phyloP scores from a whole-genome alignment of 2,329 filamentous ascomycete species.

The Amauroascus niger region DNA sequence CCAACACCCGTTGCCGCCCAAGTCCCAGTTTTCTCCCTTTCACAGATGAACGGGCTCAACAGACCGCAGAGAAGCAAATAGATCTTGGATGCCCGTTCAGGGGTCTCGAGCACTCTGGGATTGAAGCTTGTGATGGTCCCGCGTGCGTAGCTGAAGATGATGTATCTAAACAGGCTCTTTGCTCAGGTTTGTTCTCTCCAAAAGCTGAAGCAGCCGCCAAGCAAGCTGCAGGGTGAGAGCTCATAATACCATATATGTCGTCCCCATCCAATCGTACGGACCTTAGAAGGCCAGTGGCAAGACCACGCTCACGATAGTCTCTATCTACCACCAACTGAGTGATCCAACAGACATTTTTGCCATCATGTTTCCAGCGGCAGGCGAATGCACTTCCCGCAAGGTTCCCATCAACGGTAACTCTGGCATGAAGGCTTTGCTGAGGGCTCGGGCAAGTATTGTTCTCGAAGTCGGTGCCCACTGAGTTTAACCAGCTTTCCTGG shows the following conservation, averaged over 20 bases:
- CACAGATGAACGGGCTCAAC: too few species aligned
- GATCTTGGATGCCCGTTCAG: too few species aligned
- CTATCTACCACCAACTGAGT: conserved; percentile 35
- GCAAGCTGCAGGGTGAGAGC: conserved; percentile 16
- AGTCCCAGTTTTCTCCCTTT: too few species aligned
- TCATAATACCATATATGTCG: conserved; percentile 29
- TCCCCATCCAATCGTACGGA: conserved; percentile 23
- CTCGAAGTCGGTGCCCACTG: conserved; percentile 10
- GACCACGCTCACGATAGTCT: conserved; percentile 30
- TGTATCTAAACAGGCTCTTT: too few species aligned
- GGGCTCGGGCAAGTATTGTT: conserved; percentile 10
- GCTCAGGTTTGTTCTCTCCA: too few species aligned
- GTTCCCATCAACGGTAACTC: conserved; percentile 13
- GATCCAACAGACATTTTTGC: conserved; percentile 32
- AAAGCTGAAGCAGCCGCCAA: conserved; percentile 22
- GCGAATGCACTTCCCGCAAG: conserved; percentile 26
- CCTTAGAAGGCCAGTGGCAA: conserved; percentile 30
- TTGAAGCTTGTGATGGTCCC: too few species aligned
- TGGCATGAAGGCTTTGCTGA: conserved; percentile 8
- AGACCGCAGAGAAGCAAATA: too few species aligned
- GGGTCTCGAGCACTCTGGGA: too few species aligned
- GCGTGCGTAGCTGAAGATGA: too few species aligned
- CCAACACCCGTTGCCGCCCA: too few species aligned
- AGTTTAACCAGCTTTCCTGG: conserved; percentile 14
- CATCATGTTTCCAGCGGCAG: conserved; percentile 28